Percentiles rank a stretch among this genome's conserved stretches.
Conservation (phyloP, 2,329 filamentous ascomycete species). For the Delphinella strobiligena region DNA sequence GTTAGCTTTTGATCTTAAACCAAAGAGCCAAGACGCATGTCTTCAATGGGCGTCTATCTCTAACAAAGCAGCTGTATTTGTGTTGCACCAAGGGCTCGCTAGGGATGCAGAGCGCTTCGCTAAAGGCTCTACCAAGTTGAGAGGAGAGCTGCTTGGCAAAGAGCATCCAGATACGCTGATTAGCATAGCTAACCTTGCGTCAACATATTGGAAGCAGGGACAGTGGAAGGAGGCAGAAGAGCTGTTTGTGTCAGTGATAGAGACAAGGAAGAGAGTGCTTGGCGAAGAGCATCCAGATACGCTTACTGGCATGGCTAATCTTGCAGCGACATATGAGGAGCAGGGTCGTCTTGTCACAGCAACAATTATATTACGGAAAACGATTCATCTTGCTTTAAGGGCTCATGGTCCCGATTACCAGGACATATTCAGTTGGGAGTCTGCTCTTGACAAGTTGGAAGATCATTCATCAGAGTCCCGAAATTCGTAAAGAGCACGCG, state of each 20-base stretch:
- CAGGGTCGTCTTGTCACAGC: neutral
- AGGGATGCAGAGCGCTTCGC: neutral
- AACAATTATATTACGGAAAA: neutral
- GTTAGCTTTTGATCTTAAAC: neutral
- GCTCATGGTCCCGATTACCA: neutral
- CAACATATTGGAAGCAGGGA: neutral
- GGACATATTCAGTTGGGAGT: neutral
- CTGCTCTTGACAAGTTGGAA: neutral
- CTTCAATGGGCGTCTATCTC: neutral
- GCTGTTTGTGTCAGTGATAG: conserved; percentile 9
- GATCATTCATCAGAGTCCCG: too few relatives aligned
- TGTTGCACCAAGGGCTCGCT: neutral
- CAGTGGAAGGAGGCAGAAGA: conserved; percentile 7
- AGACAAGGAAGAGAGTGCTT: conserved; percentile 9
- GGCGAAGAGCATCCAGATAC: conserved; percentile 12
- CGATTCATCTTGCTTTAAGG: neutral
- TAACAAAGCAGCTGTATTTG: neutral
- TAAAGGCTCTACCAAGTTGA: neutral
- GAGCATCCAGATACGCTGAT: conserved; percentile 3
- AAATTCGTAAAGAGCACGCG: too few relatives aligned
- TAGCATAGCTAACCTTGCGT: conserved; percentile 2
- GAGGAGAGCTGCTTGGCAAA: conserved; percentile 1
- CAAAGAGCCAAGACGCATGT: neutral
- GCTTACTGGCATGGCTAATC: conserved; percentile 11
- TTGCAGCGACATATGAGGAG: conserved; percentile 3